These are phyloP conservation scores for Penicillium sp. DNA, from an alignment of 2,329 filamentous ascomycete species.

Conservation along the genomic window DNA sequence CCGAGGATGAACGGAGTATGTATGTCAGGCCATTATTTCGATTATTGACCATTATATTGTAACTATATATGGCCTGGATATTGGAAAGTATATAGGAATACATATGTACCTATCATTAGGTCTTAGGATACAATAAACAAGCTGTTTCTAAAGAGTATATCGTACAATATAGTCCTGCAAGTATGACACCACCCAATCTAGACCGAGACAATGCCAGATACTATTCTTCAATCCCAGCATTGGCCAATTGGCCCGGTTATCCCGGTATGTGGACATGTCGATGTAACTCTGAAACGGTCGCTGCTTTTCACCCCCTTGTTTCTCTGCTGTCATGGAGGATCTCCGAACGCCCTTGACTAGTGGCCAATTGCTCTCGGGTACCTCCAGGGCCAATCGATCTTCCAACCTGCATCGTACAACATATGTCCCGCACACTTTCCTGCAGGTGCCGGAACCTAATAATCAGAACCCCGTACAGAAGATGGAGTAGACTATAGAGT, in stretches of 20 bases:
- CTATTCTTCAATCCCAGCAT: not conserved
- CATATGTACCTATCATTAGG: not conserved
- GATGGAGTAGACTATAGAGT: not conserved
- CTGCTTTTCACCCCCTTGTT: conserved; percentile 17
- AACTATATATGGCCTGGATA: not conserved
- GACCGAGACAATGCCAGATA: not conserved
- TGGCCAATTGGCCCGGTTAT: not conserved
- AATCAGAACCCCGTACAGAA: not conserved
- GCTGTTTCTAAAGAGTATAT: not conserved
- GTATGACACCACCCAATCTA: not conserved
- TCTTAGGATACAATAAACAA: not conserved
- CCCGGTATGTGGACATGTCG: conserved; percentile 10
- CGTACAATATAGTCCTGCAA: not conserved
- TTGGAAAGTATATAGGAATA: not conserved
- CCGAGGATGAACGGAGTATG: conserved; percentile 1
- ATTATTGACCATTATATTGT: not conserved
- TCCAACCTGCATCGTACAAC: not conserved
- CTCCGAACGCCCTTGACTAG: not conserved
- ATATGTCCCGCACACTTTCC: not conserved
- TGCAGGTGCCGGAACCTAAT: conserved; percentile 1
- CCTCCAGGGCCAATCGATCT: not conserved
- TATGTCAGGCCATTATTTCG: conserved; percentile 5
- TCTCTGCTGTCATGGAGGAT: conserved; percentile 4
- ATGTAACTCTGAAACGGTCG: conserved; percentile 24
- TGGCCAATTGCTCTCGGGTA: conserved; percentile 4